These are phyloP conservation scores for Mycena crocata DNA, from an alignment of 768 basidiomycete species.

Conservation along the genomic window DNA sequence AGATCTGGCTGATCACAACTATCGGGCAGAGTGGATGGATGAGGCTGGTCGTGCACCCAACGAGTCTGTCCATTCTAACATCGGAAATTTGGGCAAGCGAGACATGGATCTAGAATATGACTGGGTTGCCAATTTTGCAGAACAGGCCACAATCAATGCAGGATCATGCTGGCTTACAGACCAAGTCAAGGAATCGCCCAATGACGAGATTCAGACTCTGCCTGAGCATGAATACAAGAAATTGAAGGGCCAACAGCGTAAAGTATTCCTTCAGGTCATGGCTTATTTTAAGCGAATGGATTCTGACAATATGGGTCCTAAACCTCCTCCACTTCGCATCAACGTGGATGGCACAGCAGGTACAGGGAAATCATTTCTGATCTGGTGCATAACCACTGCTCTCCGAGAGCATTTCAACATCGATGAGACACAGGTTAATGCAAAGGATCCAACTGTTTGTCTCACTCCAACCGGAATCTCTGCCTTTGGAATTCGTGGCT, in stretches of 20 bases:
- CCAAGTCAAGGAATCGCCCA: slow-evolving; percentile 36
- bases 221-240: slow-evolving; percentile 24
- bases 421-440: slow-evolving; percentile 14
- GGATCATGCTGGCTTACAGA: slow-evolving; percentile 33
- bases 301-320: neutral
- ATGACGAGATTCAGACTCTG: slow-evolving; percentile 37
- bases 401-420: slow-evolving; percentile 27
- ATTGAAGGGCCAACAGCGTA: slow-evolving; percentile 25
- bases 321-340: slow-evolving; percentile 29
- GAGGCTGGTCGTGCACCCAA: slow-evolving; percentile 35
- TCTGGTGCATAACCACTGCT: slow-evolving; percentile 38
- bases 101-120: slow-evolving; percentile 39
- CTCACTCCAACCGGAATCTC: slow-evolving; percentile 42
- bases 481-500: slow-evolving; percentile 39
- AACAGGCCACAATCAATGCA: slow-evolving; percentile 6
- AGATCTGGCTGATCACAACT: slow-evolving; percentile 17
- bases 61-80: slow-evolving; percentile 24
- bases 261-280: slow-evolving; percentile 30
- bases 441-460: slow-evolving; percentile 34
- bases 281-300: slow-evolving; percentile 27
- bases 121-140: slow-evolving; percentile 34
- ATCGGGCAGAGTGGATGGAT: slow-evolving; percentile 37
- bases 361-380: slow-evolving; percentile 41
- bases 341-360: slow-evolving; percentile 46
- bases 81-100: slow-evolving; percentile 29